Evolutionary conservation across 768 basidiomycete species (phyloP).

Genomic region (Suillus cothurnatus): DNA sequence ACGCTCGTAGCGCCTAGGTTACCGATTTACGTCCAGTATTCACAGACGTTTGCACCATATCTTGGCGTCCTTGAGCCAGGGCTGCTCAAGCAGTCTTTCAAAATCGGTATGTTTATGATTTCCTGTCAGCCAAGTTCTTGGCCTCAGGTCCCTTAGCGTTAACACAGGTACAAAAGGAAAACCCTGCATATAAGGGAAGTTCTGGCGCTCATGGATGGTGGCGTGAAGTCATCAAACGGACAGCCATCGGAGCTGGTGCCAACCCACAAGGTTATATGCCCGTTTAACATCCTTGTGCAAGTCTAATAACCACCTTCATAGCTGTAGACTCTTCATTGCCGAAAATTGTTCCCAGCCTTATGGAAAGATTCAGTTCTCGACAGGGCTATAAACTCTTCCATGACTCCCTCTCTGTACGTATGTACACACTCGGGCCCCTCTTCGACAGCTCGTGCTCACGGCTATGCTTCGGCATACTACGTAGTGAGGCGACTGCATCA

Average conservation of each 20-base stretch:
- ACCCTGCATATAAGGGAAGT: slow-evolving; percentile 52
- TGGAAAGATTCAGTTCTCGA: slow-evolving; percentile 67
- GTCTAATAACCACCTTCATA: slow-evolving; percentile 30
- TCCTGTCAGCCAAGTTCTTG: neutral
- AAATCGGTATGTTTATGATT: slow-evolving; percentile 44
- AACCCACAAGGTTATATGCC: slow-evolving; percentile 48
- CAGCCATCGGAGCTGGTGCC: slow-evolving; percentile 76
- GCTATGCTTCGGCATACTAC: slow-evolving; percentile 6
- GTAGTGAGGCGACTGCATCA: slow-evolving; percentile 49
- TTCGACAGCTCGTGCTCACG: slow-evolving; percentile 9
- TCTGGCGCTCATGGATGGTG: slow-evolving; percentile 67
- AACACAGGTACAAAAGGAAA: slow-evolving; percentile 54
- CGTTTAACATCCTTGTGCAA: slow-evolving; percentile 13
- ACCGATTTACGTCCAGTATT: slow-evolving; percentile 65
- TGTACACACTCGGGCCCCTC: slow-evolving; percentile 14
- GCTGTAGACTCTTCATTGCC: slow-evolving; percentile 55
- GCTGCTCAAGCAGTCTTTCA: slow-evolving; percentile 59
- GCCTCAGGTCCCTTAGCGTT: slow-evolving; percentile 36
- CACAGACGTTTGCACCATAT: slow-evolving; percentile 65
- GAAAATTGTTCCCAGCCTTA: slow-evolving; percentile 61
- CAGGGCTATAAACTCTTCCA: slow-evolving; percentile 69
- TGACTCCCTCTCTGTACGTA: slow-evolving; percentile 52
- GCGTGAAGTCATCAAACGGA: slow-evolving; percentile 73
- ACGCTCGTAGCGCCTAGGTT: slow-evolving; percentile 72
- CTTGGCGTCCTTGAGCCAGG: slow-evolving; percentile 61